Evolutionary conservation across 768 basidiomycete genomes (phyloP).

Genomic region (Gymnopilus junonius): DNA sequence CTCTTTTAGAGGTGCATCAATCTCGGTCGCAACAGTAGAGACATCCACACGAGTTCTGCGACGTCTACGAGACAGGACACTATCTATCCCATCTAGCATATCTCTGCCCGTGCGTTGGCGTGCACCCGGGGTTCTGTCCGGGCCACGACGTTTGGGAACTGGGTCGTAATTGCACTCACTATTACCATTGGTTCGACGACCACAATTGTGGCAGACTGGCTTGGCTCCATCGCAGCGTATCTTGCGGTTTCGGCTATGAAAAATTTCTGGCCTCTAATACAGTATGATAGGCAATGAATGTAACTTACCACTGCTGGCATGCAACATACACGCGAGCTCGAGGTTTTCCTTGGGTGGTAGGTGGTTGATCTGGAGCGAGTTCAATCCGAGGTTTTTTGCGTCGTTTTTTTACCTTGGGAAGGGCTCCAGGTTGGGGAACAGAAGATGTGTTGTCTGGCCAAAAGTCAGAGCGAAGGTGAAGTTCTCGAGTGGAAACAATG

Average conservation of each 20-base stretch:
- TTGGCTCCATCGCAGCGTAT: slow-evolving; percentile 85
- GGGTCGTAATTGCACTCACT: slow-evolving; percentile 69
- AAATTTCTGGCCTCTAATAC: slow-evolving; percentile 1
- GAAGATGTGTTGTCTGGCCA: slow-evolving; percentile 17
- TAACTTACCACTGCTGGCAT: slow-evolving; percentile 72
- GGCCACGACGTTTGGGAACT: slow-evolving; percentile 78
- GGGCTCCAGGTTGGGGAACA: slow-evolving; percentile 4
- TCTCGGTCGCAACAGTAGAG: slow-evolving; percentile 2
- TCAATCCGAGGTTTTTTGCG: slow-evolving; percentile 65
- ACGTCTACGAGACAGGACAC: slow-evolving; percentile 36
- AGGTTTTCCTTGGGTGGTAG: slow-evolving; percentile 81
- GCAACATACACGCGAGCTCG: slow-evolving; percentile 79
- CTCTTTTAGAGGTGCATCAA: not conserved
- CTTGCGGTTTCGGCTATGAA: slow-evolving; percentile 70
- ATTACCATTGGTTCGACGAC: slow-evolving; percentile 48
- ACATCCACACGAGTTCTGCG: slow-evolving; percentile 33
- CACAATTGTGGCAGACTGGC: slow-evolving; percentile 76
- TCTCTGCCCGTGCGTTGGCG: slow-evolving; percentile 64
- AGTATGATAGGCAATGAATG: slow-evolving; percentile 9
- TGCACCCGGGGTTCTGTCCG: slow-evolving; percentile 80
- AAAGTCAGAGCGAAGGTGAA: slow-evolving; percentile 27
- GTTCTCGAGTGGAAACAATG: slow-evolving; percentile 23
- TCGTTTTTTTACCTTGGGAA: slow-evolving; percentile 43
- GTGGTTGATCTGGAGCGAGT: slow-evolving; percentile 76
- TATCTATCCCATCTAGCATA: slow-evolving; percentile 37